A percentile compares a stretch with the other conserved stretches of the same genome.
Conservation (phyloP, 1,139 yeast species). For the Saccharomyces uvarum region DNA sequence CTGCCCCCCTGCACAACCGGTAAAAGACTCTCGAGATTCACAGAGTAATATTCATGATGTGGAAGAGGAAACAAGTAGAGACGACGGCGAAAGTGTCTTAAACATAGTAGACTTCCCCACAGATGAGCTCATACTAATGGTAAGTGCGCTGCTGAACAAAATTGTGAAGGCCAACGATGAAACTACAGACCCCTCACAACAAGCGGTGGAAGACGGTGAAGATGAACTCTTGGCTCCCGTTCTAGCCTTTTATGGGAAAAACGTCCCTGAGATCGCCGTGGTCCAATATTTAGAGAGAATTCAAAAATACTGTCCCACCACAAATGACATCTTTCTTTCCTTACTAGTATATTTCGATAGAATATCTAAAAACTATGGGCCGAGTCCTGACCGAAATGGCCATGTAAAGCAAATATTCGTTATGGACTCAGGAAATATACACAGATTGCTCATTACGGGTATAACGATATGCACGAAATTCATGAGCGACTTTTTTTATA, state of each 20-base stretch:
- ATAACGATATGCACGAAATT: constrained; percentile 93
- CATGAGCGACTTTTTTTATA: constrained; percentile 91
- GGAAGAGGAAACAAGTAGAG: neutral
- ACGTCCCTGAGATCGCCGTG: constrained; percentile 86
- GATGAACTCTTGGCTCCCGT: constrained; percentile 35
- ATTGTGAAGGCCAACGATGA: constrained; percentile 85
- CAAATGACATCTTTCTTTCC: constrained; percentile 89
- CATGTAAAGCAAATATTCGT: constrained; percentile 60
- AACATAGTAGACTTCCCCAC: constrained; percentile 82
- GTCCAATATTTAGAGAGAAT: constrained; percentile 86
- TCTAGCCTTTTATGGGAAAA: constrained; percentile 89
- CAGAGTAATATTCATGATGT: neutral
- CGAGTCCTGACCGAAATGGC: constrained; percentile 5
- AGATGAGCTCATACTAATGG: constrained; percentile 70
- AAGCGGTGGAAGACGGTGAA: neutral
- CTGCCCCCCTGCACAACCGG: neutral
- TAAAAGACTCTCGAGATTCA: neutral
- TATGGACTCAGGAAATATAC: constrained; percentile 93
- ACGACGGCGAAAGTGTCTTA: constrained; percentile 21
- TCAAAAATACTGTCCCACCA: constrained; percentile 92
- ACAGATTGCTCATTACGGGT: constrained; percentile 89
- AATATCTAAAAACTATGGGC: constrained; percentile 78
- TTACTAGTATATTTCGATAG: constrained; percentile 89
- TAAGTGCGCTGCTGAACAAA: constrained; percentile 72
- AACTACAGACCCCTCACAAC: neutral